phyloP scores from a whole-genome alignment of 1,284 basidiomycete genomes.

The Paramarasmius palmivorus region DNA sequence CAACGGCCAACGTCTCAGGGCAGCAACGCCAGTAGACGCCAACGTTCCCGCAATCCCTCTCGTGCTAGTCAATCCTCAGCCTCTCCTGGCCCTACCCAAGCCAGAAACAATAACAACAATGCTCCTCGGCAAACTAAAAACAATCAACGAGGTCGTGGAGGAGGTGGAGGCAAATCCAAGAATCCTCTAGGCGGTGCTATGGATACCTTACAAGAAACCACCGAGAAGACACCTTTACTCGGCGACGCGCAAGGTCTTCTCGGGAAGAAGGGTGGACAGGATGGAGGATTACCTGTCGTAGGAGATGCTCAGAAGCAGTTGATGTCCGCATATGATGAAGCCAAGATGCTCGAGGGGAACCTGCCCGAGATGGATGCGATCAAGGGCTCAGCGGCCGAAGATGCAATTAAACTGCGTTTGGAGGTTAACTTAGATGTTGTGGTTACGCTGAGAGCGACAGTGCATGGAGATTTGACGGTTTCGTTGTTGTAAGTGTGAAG shows the following conservation, averaged over 20 bases:
- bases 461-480: constrained; percentile 28
- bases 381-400: constrained; percentile 16
- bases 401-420: constrained; percentile 23
- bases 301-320: no score
- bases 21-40: no score
- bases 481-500: constrained; percentile 28
- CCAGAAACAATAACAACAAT: background rate
- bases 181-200: constrained; percentile 12
- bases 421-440: constrained; percentile 29
- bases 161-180: background rate
- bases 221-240: no score
- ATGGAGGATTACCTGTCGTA: no score
- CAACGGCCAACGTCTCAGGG: no score
- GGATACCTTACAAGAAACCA: background rate
- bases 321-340: no score
- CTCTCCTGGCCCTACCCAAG: no score
- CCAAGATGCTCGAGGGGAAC: constrained; percentile 6
- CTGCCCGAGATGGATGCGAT: constrained; percentile 17
- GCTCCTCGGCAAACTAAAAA: no score
- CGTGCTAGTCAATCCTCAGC: no score
- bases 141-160: background rate
- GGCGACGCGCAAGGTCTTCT: constrained; percentile 3
- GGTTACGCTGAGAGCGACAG: constrained; percentile 26
- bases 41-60: no score
- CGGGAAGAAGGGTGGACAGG: no score